Evolutionary conservation across 2,329 filamentous ascomycete species (phyloP).

Genomic region (Ilyonectria sp.): DNA sequence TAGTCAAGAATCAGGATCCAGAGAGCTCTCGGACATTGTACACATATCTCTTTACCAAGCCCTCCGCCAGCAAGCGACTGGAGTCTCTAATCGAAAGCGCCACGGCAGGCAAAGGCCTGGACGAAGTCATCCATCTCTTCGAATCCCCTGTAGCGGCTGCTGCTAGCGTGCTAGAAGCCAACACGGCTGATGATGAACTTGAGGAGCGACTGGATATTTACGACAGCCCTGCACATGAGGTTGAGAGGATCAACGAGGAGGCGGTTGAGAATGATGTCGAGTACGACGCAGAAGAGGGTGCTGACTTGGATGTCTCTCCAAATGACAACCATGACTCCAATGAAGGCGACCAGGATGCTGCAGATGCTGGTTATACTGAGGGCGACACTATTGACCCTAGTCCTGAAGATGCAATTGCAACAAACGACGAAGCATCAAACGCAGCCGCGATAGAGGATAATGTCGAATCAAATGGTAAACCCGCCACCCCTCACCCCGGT

Average conservation of each 20-base stretch:
- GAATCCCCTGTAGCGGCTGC: slow-evolving; percentile 45
- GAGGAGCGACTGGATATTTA: slow-evolving; percentile 45
- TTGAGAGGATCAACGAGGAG: slow-evolving; percentile 20
- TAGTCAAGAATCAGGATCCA: slow-evolving; percentile 61
- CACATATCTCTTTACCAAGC: slow-evolving; percentile 59
- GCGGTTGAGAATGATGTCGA: slow-evolving; percentile 26
- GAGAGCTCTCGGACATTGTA: slow-evolving; percentile 57
- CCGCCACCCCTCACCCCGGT: slow-evolving; percentile 26
- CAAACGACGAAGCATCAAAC: slow-evolving; percentile 27
- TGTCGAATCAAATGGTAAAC: slow-evolving; percentile 46
- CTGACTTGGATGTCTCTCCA: slow-evolving; percentile 29
- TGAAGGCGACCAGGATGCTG: slow-evolving; percentile 12
- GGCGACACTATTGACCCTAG: slow-evolving; percentile 24
- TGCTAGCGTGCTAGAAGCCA: slow-evolving; percentile 33
- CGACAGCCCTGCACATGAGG: slow-evolving; percentile 45
- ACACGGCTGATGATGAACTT: slow-evolving; percentile 35
- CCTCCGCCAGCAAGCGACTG: slow-evolving; percentile 57
- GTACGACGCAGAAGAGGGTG: slow-evolving; percentile 34
- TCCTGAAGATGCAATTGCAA: slow-evolving; percentile 30
- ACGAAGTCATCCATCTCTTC: slow-evolving; percentile 59
- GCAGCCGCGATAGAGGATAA: slow-evolving; percentile 23
- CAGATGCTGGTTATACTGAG: slow-evolving; percentile 33
- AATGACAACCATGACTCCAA: slow-evolving; percentile 19
- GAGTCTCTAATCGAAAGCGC: slow-evolving; percentile 60
- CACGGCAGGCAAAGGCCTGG: slow-evolving; percentile 57